Evolutionary conservation across 345 rosid genomes (phyloP), one percentile per base, ranked within the genome.

Genomic region (Syzygium oleosum): DNA sequence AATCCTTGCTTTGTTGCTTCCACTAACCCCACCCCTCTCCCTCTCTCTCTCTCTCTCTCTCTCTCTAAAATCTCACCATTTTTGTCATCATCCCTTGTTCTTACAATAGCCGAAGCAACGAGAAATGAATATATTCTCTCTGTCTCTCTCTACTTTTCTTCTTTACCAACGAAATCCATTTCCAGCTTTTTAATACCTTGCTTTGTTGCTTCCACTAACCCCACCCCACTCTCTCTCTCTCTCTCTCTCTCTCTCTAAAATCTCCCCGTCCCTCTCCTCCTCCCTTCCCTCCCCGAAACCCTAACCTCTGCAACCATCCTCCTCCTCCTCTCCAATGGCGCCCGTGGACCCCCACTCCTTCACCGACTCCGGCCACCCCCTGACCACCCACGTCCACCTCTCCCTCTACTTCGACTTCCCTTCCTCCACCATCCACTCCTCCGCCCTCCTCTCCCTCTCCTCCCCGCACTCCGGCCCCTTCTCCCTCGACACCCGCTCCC

Each of bases 301-400:
- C 89, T 83, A 90, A 87, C 19, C 9, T 15, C 38, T n/a, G 84
- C 86, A 7, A 68, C 31, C 19, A 13, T 22, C 41, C 53, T 0
- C 58, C 34, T 27, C 22, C 68, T n/a, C 59, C 61, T 59, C 90
- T 23, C n/a, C 84, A 41, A 96, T 97, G 98, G 96, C 96, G 19
- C 94, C 95, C 8, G 80, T 94, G 17, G 99, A 97, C 89, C 98
- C 99, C 0, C 98, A 97, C 93, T 97, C 99, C 17, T 97, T 84
- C 96, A 92, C 96, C 14, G 95, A 93, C n/a, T 92, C 97, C 6
- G 46, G 93, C 59, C 96, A 95, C 88, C 96, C 99, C 10, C 88
- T 95, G 14, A 92, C 98, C 13, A 94, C 94, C 59, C 95, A 95
- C 90, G 52, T 95, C 87, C 84, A 95, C 58, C 96, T 96, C 88